A percentile compares a stretch with the other conserved stretches of the same genome.
These are phyloP conservation scores for Diospyros lotus DNA, from an alignment of 148 eudicot species.

Conservation along the genomic window DNA sequence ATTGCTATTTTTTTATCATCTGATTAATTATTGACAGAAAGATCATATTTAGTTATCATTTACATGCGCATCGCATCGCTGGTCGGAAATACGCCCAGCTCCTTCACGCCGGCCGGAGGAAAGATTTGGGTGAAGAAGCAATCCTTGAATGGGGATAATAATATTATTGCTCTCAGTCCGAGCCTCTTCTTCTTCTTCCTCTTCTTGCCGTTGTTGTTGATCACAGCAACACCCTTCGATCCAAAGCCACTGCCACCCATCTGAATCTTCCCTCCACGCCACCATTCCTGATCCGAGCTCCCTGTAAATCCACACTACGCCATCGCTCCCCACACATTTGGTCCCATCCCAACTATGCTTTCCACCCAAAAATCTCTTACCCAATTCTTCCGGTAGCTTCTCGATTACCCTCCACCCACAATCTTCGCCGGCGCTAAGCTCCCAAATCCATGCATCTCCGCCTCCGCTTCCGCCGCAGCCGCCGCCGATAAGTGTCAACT, in stretches of 20 bases:
- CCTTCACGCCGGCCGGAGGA: slow-evolving; percentile 6
- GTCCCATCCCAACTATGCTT: slow-evolving; percentile 30
- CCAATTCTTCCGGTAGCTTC: slow-evolving; percentile 33
- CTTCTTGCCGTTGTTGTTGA: too few relatives aligned
- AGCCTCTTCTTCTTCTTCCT: slow-evolving; percentile 13
- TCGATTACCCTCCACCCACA: slow-evolving; percentile 25
- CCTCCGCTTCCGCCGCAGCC: slow-evolving; percentile 27
- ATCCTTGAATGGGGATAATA: slow-evolving; percentile 26
- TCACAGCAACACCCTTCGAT: slow-evolving; percentile 30
- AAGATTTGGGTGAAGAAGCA: slow-evolving; percentile 45
- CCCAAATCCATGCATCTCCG: slow-evolving; percentile 33
- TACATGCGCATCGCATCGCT: too few relatives aligned
- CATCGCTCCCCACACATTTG: slow-evolving; percentile 46
- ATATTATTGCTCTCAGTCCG: slow-evolving; percentile 9
- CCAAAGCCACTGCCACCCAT: slow-evolving; percentile 40
- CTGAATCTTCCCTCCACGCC: slow-evolving; percentile 29
- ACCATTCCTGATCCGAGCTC: slow-evolving; percentile 41
- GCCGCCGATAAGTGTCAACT: slow-evolving; percentile 40
- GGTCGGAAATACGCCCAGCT: too few relatives aligned
- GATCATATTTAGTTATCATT: too few relatives aligned
- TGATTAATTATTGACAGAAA: too few relatives aligned
- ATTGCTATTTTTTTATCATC: too few relatives aligned
- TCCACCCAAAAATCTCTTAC: slow-evolving; percentile 21
- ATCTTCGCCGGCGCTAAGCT: slow-evolving; percentile 24
- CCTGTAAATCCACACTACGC: slow-evolving; percentile 35